A percentile compares a stretch with the other conserved stretches of the same genome.
Conservation (phyloP, 768 basidiomycete species). For the Phaffia tasmanica region DNA sequence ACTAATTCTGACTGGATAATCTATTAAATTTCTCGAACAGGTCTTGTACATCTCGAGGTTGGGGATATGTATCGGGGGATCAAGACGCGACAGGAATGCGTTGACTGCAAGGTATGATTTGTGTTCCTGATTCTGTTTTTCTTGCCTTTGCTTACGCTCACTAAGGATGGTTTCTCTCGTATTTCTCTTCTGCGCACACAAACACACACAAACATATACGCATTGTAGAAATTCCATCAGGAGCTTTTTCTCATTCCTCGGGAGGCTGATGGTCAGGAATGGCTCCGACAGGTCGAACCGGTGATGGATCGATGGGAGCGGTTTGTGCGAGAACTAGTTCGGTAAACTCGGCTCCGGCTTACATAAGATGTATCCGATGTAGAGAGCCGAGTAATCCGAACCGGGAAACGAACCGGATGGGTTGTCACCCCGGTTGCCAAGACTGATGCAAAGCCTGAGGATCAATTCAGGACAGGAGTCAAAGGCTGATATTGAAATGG, state of each 20-base stretch:
- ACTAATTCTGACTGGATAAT: too few relatives aligned
- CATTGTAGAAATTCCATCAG: constrained; percentile 2
- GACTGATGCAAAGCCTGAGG: too few relatives aligned
- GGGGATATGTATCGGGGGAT: constrained; percentile 2
- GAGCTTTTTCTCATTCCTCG: constrained; percentile 2
- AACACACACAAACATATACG: too few relatives aligned
- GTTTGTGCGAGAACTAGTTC: background rate
- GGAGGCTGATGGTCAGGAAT: background rate
- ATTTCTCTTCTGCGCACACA: too few relatives aligned
- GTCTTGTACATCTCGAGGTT: constrained; percentile 8
- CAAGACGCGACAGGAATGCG: background rate
- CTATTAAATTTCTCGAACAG: too few relatives aligned
- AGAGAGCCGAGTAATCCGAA: too few relatives aligned
- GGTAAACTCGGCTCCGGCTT: too few relatives aligned
- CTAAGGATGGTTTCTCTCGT: background rate
- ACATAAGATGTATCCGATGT: too few relatives aligned
- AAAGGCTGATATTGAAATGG: too few relatives aligned
- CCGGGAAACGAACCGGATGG: too few relatives aligned
- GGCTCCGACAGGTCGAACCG: background rate
- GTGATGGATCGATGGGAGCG: constrained; percentile 13
- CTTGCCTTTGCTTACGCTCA: background rate
- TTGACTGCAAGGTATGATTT: constrained; percentile 8
- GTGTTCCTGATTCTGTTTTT: background rate
- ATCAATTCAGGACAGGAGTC: too few relatives aligned
- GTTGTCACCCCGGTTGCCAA: too few relatives aligned